Conservation (phyloP, 1,284 basidiomycete genomes). For the Spongiforma sp. region DNA sequence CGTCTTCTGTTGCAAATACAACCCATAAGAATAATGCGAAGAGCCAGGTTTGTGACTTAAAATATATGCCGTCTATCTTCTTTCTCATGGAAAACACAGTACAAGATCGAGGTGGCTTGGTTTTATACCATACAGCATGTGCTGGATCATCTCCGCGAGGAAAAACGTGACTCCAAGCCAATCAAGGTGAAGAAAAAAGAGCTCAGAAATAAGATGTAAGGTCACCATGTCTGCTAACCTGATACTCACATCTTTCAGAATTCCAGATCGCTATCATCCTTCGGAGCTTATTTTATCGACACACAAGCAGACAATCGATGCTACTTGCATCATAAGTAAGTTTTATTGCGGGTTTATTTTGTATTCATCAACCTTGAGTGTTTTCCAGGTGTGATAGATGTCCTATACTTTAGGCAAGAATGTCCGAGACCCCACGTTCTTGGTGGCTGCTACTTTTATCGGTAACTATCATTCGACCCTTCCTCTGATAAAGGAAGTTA, state of each 20-base stretch:
- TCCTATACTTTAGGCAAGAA: slow-evolving; percentile 11
- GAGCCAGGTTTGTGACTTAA: neutral
- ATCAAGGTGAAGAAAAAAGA: slow-evolving; percentile 5
- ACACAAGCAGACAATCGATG: slow-evolving; percentile 1
- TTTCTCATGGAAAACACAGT: slow-evolving; percentile 1
- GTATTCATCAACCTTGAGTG: too few relatives aligned
- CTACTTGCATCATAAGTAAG: neutral
- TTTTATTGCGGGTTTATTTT: neutral
- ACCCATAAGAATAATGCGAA: neutral
- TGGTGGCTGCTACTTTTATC: slow-evolving; percentile 10
- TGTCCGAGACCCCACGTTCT: slow-evolving; percentile 8
- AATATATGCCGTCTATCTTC: too few relatives aligned
- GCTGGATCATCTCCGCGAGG: neutral
- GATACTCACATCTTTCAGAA: neutral
- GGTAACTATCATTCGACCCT: neutral
- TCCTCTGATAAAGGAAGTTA: too few relatives aligned
- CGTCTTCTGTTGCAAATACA: neutral
- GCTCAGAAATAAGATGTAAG: slow-evolving; percentile 4
- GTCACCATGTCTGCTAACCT: too few relatives aligned
- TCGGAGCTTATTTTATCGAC: slow-evolving; percentile 3
- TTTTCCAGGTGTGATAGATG: slow-evolving; percentile 6
- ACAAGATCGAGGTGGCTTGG: slow-evolving; percentile 11
- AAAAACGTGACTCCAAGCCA: neutral
- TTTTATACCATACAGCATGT: slow-evolving; percentile 4
- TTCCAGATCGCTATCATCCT: slow-evolving; percentile 3